These are phyloP conservation scores for Penicillium sp. DNA, from an alignment of 2,329 filamentous ascomycete species.

Conservation along the genomic window DNA sequence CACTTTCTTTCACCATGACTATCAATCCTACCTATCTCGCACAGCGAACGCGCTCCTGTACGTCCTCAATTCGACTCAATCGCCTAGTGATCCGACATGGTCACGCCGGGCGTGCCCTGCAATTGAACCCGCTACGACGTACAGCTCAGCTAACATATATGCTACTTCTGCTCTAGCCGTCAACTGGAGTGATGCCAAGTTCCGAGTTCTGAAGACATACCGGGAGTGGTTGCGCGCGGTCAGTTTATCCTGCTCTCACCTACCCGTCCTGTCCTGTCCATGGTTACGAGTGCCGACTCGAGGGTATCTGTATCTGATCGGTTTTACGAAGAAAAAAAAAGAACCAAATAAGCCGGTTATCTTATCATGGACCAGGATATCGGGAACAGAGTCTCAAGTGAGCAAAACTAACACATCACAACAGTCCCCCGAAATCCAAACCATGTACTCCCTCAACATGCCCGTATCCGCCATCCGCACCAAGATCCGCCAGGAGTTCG, in stretches of 20 bases:
- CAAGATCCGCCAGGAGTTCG: slow-evolving; percentile 95
- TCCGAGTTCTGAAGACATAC: slow-evolving; percentile 85
- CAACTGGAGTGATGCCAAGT: slow-evolving; percentile 87
- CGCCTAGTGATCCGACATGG: slow-evolving; percentile 24
- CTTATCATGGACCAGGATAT: too few relatives aligned
- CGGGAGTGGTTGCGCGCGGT: slow-evolving; percentile 96
- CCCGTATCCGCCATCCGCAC: slow-evolving; percentile 87
- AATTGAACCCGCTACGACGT: slow-evolving; percentile 13
- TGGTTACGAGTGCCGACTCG: too few relatives aligned
- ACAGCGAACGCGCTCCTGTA: slow-evolving; percentile 77
- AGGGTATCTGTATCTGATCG: too few relatives aligned
- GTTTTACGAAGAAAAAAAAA: too few relatives aligned
- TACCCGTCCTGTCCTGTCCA: slow-evolving; percentile 9
- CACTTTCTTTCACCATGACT: slow-evolving; percentile 63
- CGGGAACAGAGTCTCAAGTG: too few relatives aligned
- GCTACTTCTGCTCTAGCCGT: slow-evolving; percentile 61
- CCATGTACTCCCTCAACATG: slow-evolving; percentile 92
- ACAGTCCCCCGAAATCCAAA: slow-evolving; percentile 94
- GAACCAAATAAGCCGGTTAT: too few relatives aligned
- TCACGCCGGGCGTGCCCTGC: slow-evolving; percentile 11
- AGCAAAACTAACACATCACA: background rate
- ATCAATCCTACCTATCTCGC: slow-evolving; percentile 94
- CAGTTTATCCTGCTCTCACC: slow-evolving; percentile 52
- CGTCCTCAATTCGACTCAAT: slow-evolving; percentile 40
- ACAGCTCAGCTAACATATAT: slow-evolving; percentile 28